Evolutionary conservation across 2,329 filamentous ascomycete species (phyloP), one percentile per base, ranked within the genome.

Genomic region (Aaosphaeria arxii): DNA sequence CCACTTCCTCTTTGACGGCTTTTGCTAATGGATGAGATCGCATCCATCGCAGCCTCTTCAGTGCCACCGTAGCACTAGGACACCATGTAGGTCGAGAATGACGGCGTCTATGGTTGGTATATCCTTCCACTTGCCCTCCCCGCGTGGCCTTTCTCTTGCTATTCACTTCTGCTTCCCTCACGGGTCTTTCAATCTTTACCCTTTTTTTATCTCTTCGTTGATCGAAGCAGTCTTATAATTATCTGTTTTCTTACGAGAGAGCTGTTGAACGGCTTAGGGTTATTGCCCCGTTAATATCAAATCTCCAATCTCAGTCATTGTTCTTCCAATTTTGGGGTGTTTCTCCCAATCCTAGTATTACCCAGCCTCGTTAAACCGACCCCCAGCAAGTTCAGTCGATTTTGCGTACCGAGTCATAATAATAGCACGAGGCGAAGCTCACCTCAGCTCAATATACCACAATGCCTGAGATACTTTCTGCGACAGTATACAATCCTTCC

Each of bases 401-500:
- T 64, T 66, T 44, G 43, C 54, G 52, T 63, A 61, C 53, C 47
- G 47, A 52, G 61, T 66, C 61, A 60, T 67, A 67, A 66, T 67
- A 63, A 61, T 66, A 63, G 62, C 59, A 60, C 62, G 54, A 61
- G 61, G 63, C 64, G 56, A 52, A 62, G 64, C 64, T 66, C 59
- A 66, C 64, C 54, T 66, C 60, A 65, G 60, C 57, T 55, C 59
- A 66, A 63, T 59, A 66, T 67, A 62, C 51, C 60, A 71, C 56
- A 43, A 80, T 80, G 77, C 65, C 64, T 62, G 59, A 68, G 72
- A 57, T 70, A 70, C 58, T 70, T 71, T 67, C 66, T 70, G 62
- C 74, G 78, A 62, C 75, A 59, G 74, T 72, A 45, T 83, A 81
- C 73, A 73, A 59, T 50, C 50, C 62, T 57, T 47, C 61, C 56